Percentiles rank a stretch among this genome's conserved stretches.
Conservation (phyloP, 192 early-diverging fungal genomes). For the Dissophora globulifera region DNA sequence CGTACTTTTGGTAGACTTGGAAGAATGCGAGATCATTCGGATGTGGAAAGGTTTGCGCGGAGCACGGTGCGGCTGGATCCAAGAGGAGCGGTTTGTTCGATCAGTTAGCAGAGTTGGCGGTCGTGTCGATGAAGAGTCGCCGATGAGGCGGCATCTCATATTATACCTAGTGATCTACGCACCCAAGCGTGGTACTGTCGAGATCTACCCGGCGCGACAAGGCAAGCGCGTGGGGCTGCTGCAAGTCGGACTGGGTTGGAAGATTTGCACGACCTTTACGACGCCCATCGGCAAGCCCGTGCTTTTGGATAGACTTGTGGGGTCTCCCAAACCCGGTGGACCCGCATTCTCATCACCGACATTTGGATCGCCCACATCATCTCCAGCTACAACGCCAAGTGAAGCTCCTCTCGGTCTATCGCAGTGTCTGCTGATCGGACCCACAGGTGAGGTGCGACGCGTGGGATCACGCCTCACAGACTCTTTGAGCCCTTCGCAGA, state of each 20-base stretch:
- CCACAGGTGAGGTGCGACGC: constrained; percentile 59
- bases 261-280: constrained; percentile 59
- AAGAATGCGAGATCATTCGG: constrained; percentile 69
- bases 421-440: constrained; percentile 63
- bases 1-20: constrained; percentile 72
- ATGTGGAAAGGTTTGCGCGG: constrained; percentile 81
- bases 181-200: constrained; percentile 68
- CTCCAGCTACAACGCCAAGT: neutral
- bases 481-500: neutral
- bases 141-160: constrained; percentile 21
- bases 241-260: constrained; percentile 69
- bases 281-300: constrained; percentile 55
- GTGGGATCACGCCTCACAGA: constrained; percentile 24
- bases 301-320: constrained; percentile 49
- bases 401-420: constrained; percentile 41
- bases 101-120: neutral
- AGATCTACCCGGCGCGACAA: constrained; percentile 71
- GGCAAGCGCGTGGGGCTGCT: constrained; percentile 67
- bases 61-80: constrained; percentile 77
- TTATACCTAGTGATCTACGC: constrained; percentile 75
- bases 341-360: neutral
- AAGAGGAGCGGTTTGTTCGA: constrained; percentile 54
- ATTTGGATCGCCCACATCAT: no score
- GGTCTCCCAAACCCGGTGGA: constrained; percentile 9
- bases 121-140: constrained; percentile 35